A percentile compares a stretch with the other conserved stretches of the same genome.
Conservation (phyloP, 192 early-diverging fungal genomes). For the Entomortierella chlamydospora region DNA sequence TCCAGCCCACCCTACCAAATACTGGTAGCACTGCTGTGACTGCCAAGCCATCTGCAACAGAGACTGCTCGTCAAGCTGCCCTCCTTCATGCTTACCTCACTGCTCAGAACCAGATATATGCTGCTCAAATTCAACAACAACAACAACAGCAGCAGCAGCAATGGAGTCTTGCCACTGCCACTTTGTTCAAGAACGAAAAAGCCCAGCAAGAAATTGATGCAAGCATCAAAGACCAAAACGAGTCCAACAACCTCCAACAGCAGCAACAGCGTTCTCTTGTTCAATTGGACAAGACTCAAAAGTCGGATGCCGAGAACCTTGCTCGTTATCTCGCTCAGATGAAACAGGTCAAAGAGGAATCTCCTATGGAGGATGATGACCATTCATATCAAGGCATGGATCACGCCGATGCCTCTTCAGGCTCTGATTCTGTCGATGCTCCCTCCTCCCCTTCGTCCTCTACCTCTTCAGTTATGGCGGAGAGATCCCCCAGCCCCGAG, state of each 20-base stretch:
- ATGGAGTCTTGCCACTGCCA: constrained; percentile 7
- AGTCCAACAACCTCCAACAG: constrained; percentile 6
- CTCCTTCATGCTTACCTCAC: constrained; percentile 46
- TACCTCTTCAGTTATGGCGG: constrained; percentile 20
- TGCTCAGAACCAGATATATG: constrained; percentile 27
- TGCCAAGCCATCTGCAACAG: constrained; percentile 8
- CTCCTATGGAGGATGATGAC: background rate
- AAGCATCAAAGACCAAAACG: constrained; percentile 2
- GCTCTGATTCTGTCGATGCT: constrained; percentile 5
- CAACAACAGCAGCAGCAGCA: constrained; percentile 36
- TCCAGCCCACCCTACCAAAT: background rate
- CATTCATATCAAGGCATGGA: constrained; percentile 19
- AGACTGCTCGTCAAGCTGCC: constrained; percentile 47
- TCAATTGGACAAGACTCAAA: constrained; percentile 24
- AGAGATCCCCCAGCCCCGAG: constrained; percentile 38
- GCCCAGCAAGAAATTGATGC: constrained; percentile 1
- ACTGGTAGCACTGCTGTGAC: background rate
- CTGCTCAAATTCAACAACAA: constrained; percentile 18
- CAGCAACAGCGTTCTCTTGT: constrained; percentile 3
- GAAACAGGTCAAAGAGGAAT: constrained; percentile 28
- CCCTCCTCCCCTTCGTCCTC: constrained; percentile 38
- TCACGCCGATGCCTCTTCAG: background rate
- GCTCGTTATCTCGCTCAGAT: constrained; percentile 46
- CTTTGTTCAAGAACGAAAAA: background rate
- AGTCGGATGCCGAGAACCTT: constrained; percentile 40